A percentile compares a stretch with the other conserved stretches of the same genome.
These are phyloP conservation scores for Aureobasidium sp. DNA, from an alignment of 2,329 filamentous ascomycete species.

Conservation along the genomic window DNA sequence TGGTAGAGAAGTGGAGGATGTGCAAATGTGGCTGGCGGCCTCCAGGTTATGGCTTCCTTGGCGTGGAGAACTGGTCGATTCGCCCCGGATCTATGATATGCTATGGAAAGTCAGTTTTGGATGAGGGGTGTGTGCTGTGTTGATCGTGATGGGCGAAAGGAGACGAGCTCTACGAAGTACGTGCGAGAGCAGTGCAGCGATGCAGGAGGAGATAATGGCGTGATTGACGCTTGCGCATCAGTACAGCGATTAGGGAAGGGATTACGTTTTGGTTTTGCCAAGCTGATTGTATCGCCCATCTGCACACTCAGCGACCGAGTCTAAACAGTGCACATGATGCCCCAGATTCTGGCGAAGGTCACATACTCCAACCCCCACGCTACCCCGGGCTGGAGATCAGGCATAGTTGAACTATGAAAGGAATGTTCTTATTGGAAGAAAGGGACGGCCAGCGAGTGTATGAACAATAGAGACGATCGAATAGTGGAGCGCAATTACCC, in stretches of 20 bases:
- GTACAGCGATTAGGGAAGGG: neutral
- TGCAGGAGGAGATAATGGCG: slow-evolving; percentile 1
- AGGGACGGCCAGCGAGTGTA: neutral
- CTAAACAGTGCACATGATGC: neutral
- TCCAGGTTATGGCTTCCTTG: slow-evolving; percentile 11
- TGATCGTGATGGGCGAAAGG: slow-evolving; percentile 1
- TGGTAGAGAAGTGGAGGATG: slow-evolving; percentile 6
- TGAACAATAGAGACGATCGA: neutral
- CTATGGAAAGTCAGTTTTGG: slow-evolving; percentile 4
- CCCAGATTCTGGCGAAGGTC: neutral
- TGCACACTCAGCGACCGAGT: neutral
- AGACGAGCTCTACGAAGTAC: neutral
- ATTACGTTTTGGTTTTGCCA: slow-evolving; percentile 6
- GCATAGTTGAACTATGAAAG: neutral
- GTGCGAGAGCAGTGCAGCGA: neutral
- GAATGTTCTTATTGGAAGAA: neutral
- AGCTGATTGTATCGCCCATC: neutral
- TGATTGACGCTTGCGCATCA: neutral
- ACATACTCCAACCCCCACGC: neutral
- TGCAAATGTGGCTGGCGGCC: slow-evolving; percentile 9
- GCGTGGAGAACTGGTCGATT: slow-evolving; percentile 2
- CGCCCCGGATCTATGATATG: slow-evolving; percentile 13
- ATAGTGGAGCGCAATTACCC: slow-evolving; percentile 11
- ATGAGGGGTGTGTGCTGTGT: slow-evolving; percentile 1
- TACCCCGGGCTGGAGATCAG: neutral